Conservation (phyloP, 306 rosid genomes). For the Inga laurina region DNA sequence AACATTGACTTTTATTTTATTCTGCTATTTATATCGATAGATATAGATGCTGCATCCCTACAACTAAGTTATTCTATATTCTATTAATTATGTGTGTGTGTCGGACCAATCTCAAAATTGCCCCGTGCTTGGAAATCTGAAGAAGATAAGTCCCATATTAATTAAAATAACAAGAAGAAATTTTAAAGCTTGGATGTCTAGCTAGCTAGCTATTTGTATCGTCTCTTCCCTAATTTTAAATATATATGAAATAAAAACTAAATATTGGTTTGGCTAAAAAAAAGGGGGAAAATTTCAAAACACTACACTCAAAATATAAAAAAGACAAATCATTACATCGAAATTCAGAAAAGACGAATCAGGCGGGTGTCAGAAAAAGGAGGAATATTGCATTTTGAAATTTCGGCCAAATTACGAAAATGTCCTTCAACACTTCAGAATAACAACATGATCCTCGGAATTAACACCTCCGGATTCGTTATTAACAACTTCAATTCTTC, state of each 20-base stretch:
- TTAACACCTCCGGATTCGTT: too few relatives aligned
- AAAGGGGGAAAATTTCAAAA: too few relatives aligned
- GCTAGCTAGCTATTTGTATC: background rate
- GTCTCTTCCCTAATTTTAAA: background rate
- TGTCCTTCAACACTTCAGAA: too few relatives aligned
- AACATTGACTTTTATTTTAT: background rate
- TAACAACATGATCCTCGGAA: too few relatives aligned
- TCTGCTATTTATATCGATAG: background rate
- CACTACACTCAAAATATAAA: too few relatives aligned
- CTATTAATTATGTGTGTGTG: background rate
- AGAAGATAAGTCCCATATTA: constrained; percentile 30
- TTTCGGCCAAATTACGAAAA: too few relatives aligned
- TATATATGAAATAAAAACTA: background rate
- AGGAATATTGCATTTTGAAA: too few relatives aligned
- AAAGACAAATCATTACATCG: too few relatives aligned
- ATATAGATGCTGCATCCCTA: background rate
- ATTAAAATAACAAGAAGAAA: constrained; percentile 11
- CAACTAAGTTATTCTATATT: constrained; percentile 8
- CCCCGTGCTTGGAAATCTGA: constrained; percentile 8
- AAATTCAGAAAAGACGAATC: too few relatives aligned
- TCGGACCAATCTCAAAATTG: constrained; percentile 16
- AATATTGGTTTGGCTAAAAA: background rate
- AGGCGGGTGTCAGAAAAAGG: too few relatives aligned
- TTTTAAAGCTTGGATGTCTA: constrained; percentile 20
- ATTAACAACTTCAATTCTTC: too few relatives aligned